These are phyloP conservation scores for Penicillium arizonense DNA, from an alignment of 495 filamentous ascomycete genomes.

Conservation along the genomic window DNA sequence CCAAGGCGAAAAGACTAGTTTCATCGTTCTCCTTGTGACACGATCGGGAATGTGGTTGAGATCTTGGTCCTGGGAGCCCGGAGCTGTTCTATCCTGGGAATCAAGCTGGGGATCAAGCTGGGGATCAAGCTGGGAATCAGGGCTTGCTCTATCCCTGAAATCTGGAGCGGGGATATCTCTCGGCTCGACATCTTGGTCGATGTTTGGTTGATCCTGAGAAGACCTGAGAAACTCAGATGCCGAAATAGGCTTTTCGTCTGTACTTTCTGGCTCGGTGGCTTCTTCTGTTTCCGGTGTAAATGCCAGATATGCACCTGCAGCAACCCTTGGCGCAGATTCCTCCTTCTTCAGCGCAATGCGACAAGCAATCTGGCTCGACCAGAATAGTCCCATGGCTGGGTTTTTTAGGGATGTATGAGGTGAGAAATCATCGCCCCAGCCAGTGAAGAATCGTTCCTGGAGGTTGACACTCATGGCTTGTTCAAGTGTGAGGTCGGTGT, in stretches of 20 bases:
- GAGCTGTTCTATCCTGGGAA: not conserved
- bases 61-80: not conserved
- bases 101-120: too few species aligned
- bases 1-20: constrained; percentile 79
- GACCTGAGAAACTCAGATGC: too few species aligned
- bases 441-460: constrained; percentile 91
- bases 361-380: constrained; percentile 82
- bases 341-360: constrained; percentile 77
- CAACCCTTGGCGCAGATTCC: constrained; percentile 1
- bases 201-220: too few species aligned
- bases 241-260: too few species aligned
- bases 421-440: constrained; percentile 69
- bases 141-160: too few species aligned
- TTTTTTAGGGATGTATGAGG: constrained; percentile 59
- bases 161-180: too few species aligned
- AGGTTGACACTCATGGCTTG: constrained; percentile 34
- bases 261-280: too few species aligned
- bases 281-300: constrained; percentile 1
- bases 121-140: too few species aligned
- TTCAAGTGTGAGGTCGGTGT: too few species aligned
- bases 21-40: constrained; percentile 58
- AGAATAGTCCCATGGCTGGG: constrained; percentile 81
- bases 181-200: too few species aligned
- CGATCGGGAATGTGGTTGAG: constrained; percentile 18
- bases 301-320: constrained; percentile 1